A percentile compares a stretch with the other conserved stretches of the same genome.
phyloP scores from a whole-genome alignment of 108 stramenopile genomes.

The Skeletonema grethae region DNA sequence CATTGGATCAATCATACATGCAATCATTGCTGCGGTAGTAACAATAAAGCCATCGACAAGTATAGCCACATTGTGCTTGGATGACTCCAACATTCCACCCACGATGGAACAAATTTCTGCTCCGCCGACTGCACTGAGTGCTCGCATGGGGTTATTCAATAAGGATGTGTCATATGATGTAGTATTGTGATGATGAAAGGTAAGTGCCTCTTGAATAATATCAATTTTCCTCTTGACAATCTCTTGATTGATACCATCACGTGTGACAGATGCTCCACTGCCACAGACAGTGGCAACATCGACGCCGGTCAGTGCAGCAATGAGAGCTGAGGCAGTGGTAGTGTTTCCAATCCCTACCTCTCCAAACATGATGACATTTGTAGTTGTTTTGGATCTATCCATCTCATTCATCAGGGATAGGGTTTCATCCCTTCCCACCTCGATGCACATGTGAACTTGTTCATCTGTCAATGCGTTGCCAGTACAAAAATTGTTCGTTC shows the following conservation, averaged over 20 bases:
- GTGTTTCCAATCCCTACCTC: conserved; percentile 91
- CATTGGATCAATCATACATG: conserved; percentile 54
- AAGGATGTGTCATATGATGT: not conserved
- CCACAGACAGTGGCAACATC: conserved; percentile 50
- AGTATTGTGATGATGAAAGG: not conserved
- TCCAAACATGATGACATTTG: conserved; percentile 58
- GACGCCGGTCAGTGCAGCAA: conserved; percentile 57
- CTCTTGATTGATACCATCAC: conserved; percentile 53
- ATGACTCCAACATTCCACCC: conserved; percentile 69
- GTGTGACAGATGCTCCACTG: conserved; percentile 58
- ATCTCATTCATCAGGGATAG: conserved; percentile 39
- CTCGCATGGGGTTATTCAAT: conserved; percentile 19
- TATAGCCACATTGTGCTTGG: conserved; percentile 56
- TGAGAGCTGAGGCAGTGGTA: conserved; percentile 65
- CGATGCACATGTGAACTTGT: conserved; percentile 51
- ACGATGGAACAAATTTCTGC: conserved; percentile 82
- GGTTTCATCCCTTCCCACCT: conserved; percentile 47
- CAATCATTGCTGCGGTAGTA: conserved; percentile 72
- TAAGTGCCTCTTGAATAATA: conserved; percentile 63
- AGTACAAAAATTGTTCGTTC: conserved; percentile 65
- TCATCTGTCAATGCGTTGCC: conserved; percentile 68
- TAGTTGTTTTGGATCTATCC: not conserved
- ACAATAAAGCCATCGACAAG: conserved; percentile 86
- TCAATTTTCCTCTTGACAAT: conserved; percentile 60
- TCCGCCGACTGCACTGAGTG: conserved; percentile 64